A percentile compares a stretch with the other conserved stretches of the same genome.
These are phyloP conservation scores for Mucor lusitanicus DNA, from an alignment of 371 early-diverging fungal species.

Conservation along the genomic window DNA sequence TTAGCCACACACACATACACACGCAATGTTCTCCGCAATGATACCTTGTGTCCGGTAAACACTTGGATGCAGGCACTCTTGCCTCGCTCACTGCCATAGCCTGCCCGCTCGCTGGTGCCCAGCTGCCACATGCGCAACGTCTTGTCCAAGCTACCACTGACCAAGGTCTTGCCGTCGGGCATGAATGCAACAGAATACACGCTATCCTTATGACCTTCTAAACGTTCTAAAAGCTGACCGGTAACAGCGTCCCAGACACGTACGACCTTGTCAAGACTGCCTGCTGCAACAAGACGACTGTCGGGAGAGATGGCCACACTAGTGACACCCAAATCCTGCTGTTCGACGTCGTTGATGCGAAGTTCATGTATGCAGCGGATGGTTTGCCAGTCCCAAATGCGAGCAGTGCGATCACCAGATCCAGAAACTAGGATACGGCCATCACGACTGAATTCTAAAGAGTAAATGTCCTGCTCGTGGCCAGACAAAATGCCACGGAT, in stretches of 20 bases:
- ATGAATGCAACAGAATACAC: constrained; percentile 97
- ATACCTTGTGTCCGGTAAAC: constrained; percentile 71
- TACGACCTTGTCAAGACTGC: constrained; percentile 93
- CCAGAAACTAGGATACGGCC: constrained; percentile 93
- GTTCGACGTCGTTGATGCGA: constrained; percentile 77
- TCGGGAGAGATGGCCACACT: constrained; percentile 91
- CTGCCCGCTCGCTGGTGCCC: constrained; percentile 37
- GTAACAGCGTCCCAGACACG: constrained; percentile 91
- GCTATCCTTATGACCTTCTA: constrained; percentile 96
- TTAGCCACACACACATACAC: neutral
- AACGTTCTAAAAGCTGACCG: constrained; percentile 79
- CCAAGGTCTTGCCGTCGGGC: constrained; percentile 89
- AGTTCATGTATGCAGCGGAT: constrained; percentile 75
- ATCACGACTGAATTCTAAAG: constrained; percentile 93
- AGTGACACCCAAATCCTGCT: constrained; percentile 94
- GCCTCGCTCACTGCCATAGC: constrained; percentile 28
- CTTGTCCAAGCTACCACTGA: constrained; percentile 95
- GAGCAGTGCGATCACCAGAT: constrained; percentile 91
- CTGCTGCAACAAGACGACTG: constrained; percentile 81
- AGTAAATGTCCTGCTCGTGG: constrained; percentile 97
- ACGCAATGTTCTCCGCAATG: neutral
- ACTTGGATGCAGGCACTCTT: constrained; percentile 55
- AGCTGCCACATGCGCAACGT: constrained; percentile 96
- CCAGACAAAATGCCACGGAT: constrained; percentile 78
- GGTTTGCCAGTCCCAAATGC: constrained; percentile 86